A percentile compares a stretch with the other conserved stretches of the same genome.
Conservation (phyloP, 345 rosid genomes). For the Bruguiera parviflora region DNA sequence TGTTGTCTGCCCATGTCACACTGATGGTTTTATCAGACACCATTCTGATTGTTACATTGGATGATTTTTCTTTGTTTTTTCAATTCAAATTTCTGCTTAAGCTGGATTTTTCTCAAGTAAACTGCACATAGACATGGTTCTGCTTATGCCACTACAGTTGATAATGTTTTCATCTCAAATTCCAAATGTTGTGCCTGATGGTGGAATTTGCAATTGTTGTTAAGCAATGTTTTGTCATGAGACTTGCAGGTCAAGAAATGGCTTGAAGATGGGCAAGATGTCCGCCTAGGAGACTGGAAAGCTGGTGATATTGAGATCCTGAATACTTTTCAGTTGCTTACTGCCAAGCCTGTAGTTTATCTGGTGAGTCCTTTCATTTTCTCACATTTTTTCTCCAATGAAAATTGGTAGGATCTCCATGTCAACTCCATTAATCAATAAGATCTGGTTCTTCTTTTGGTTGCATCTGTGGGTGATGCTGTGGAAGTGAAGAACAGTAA, state of each 20-base stretch:
- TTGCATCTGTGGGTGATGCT: too few species aligned
- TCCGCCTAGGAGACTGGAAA: constrained; percentile 96
- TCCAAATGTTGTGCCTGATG: background rate
- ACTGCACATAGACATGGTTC: too few species aligned
- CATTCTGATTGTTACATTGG: too few species aligned
- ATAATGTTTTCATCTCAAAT: background rate
- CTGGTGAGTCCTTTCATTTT: constrained; percentile 44
- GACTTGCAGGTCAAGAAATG: constrained; percentile 65
- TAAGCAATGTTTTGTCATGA: constrained; percentile 11
- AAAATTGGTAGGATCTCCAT: background rate
- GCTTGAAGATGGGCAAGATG: constrained; percentile 80
- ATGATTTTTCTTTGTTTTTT: too few species aligned
- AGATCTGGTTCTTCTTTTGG: too few species aligned
- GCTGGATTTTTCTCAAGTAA: too few species aligned
- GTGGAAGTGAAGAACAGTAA: too few species aligned
- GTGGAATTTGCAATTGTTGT: constrained; percentile 7
- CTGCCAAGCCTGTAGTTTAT: constrained; percentile 97
- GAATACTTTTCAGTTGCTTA: constrained; percentile 90
- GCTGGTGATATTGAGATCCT: constrained; percentile 90
- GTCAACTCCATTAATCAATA: background rate
- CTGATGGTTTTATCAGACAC: background rate
- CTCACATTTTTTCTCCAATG: background rate
- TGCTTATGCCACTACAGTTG: background rate
- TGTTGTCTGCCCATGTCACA: background rate
- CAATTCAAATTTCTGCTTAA: too few species aligned